phyloP scores from a whole-genome alignment of 805 yeast species.

The Pichia pseudocactophila region DNA sequence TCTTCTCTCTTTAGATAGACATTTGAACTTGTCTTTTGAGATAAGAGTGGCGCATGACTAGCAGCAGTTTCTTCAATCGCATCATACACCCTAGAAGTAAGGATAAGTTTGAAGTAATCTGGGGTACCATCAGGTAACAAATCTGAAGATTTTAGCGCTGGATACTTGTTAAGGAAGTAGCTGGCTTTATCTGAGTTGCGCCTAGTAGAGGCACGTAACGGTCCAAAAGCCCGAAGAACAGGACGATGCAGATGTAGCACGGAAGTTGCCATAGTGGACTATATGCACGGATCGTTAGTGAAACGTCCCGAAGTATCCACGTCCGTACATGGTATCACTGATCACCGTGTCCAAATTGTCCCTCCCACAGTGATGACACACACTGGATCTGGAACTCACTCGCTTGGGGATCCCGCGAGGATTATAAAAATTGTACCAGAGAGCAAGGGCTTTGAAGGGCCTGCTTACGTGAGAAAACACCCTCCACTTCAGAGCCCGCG shows the following conservation, averaged over 20 bases:
- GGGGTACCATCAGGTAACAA: slow-evolving; percentile 59
- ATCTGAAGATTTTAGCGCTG: slow-evolving; percentile 43
- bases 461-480: too few relatives aligned
- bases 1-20: slow-evolving; percentile 87
- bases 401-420: too few relatives aligned
- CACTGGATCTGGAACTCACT: too few relatives aligned
- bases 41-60: slow-evolving; percentile 62
- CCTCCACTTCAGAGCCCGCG: too few relatives aligned
- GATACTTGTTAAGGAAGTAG: slow-evolving; percentile 26
- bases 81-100: slow-evolving; percentile 91
- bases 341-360: too few relatives aligned
- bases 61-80: slow-evolving; percentile 88
- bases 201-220: neutral
- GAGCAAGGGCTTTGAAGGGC: too few relatives aligned
- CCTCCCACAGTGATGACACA: too few relatives aligned
- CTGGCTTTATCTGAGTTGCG: neutral
- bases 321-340: too few relatives aligned
- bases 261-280: neutral
- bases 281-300: too few relatives aligned
- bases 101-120: slow-evolving; percentile 85
- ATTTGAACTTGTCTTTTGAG: slow-evolving; percentile 66
- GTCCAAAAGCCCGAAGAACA: neutral
- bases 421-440: too few relatives aligned
- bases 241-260: neutral
- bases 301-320: too few relatives aligned